A percentile compares a stretch with the other conserved stretches of the same genome.
phyloP scores from a whole-genome alignment of 2,329 filamentous ascomycete species.

The Coniochaeta sp. region DNA sequence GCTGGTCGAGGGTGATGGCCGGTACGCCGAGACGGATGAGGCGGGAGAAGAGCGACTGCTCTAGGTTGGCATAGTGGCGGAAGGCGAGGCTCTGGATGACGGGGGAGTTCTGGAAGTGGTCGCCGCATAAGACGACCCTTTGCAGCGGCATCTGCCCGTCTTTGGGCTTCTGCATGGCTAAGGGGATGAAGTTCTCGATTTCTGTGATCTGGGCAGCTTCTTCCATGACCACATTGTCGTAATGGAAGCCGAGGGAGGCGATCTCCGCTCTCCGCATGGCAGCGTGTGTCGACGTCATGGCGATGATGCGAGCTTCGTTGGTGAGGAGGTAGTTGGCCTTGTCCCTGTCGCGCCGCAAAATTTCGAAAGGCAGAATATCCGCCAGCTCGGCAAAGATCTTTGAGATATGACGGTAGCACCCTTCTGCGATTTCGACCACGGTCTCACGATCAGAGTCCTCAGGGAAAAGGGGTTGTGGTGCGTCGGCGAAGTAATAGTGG shows the following conservation, averaged over 20 bases:
- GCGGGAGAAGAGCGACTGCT: slow-evolving; percentile 90
- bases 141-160: slow-evolving; percentile 70
- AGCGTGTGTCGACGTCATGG: slow-evolving; percentile 97
- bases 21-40: slow-evolving; percentile 91
- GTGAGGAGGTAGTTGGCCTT: slow-evolving; percentile 94
- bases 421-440: slow-evolving; percentile 69
- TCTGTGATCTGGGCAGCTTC: slow-evolving; percentile 98
- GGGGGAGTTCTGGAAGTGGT: slow-evolving; percentile 94
- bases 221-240: slow-evolving; percentile 97
- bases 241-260: slow-evolving; percentile 84
- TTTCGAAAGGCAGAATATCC: slow-evolving; percentile 92
- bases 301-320: slow-evolving; percentile 93
- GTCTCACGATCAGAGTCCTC: slow-evolving; percentile 55
- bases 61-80: slow-evolving; percentile 89
- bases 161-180: slow-evolving; percentile 80
- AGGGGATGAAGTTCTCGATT: slow-evolving; percentile 91
- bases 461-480: slow-evolving; percentile 80
- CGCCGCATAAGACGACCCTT: slow-evolving; percentile 85
- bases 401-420: slow-evolving; percentile 81
- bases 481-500: slow-evolving; percentile 76
- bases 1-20: slow-evolving; percentile 80
- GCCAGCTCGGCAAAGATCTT: slow-evolving; percentile 90
- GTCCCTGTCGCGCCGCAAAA: slow-evolving; percentile 79
- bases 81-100: slow-evolving; percentile 93
- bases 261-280: slow-evolving; percentile 92